These are phyloP conservation scores for Solanum ossicruentum DNA, from an alignment of 257 asterid species.

Conservation along the genomic window DNA sequence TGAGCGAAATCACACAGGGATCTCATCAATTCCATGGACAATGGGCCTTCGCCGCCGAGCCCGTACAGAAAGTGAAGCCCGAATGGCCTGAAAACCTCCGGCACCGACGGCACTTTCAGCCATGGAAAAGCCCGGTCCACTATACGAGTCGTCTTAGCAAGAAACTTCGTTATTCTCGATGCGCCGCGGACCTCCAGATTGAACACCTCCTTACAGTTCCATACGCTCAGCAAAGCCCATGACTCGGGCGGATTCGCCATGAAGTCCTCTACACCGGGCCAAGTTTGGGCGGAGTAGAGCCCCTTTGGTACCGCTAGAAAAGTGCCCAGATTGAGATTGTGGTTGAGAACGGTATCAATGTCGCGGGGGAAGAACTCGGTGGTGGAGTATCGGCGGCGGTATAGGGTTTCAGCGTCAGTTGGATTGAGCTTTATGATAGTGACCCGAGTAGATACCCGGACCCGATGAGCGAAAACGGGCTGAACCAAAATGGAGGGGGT, in stretches of 20 bases:
- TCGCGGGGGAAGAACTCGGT: slow-evolving; percentile 84
- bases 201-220: slow-evolving; percentile 77
- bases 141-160: slow-evolving; percentile 42
- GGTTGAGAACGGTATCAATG: slow-evolving; percentile 50
- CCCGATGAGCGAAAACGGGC: slow-evolving; percentile 70
- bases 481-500: slow-evolving; percentile 69
- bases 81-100: slow-evolving; percentile 64
- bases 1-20: slow-evolving; percentile 53
- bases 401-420: slow-evolving; percentile 49
- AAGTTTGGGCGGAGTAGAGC: slow-evolving; percentile 15
- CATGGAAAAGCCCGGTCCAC: slow-evolving; percentile 82
- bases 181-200: slow-evolving; percentile 81
- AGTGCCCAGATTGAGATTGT: slow-evolving; percentile 56
- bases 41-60: slow-evolving; percentile 87
- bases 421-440: slow-evolving; percentile 33
- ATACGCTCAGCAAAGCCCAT: slow-evolving; percentile 78
- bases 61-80: slow-evolving; percentile 79
- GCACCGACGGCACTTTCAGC: slow-evolving; percentile 63
- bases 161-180: slow-evolving; percentile 30
- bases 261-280: slow-evolving; percentile 45
- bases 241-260: slow-evolving; percentile 52
- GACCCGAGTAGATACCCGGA: slow-evolving; percentile 13
- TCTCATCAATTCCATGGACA: slow-evolving; percentile 9
- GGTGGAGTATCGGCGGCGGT: slow-evolving; percentile 54
- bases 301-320: slow-evolving; percentile 51